Base-by-base conservation (phyloP, 805 yeast species). In the Schizosaccharomyces lindneri region DNA sequence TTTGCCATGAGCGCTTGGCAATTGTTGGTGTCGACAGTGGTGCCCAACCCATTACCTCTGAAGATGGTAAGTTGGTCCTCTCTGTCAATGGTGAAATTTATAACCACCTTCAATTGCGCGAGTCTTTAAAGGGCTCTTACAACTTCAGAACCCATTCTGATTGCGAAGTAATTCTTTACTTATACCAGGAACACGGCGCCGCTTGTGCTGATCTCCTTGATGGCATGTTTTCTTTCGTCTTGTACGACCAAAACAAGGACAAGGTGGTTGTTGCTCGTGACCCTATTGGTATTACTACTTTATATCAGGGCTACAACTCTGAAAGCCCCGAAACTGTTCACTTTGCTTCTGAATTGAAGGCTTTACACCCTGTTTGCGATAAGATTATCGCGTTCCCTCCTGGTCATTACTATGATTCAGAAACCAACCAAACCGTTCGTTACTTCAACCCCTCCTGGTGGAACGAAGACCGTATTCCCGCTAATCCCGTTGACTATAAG, bases 61-160 rank as follows among this genome's bases (percentile, higher is more conserved):
- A 78, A 62, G 95, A 88, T 68, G 94, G 79, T 64, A 74, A 82
- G 67, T 80, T 80, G 71, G 73, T 81, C 43, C 76, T 93, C 65
- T 81, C 94, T 64, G 98, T 93, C 72, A 93, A 93, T 78, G 99
- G 97, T 68, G 99, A 93, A 76, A 90, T 93, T 70, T 93, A 93
- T 77, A 93, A 93, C 84, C 98, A 93, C 76, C 87, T 89, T 73
- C 78, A 83, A 68, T 71, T 93, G 70, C 84, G 99, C 79, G 80
- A 79, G 60, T 80, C 85, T 74, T 80, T 83, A 70, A 61, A 61
- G 51, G 68, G 77, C 60, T 84, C 80, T 62, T 93, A 93, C 74
- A 72, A 75, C 64, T 93, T 79, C 81, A 80, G 85, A 74, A 87
- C 97, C 61, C 78, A 87, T 67, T 81, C 88, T 46, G 99, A 93